Conservation (phyloP, 106 monocot species). For the Acorus gramineus region DNA sequence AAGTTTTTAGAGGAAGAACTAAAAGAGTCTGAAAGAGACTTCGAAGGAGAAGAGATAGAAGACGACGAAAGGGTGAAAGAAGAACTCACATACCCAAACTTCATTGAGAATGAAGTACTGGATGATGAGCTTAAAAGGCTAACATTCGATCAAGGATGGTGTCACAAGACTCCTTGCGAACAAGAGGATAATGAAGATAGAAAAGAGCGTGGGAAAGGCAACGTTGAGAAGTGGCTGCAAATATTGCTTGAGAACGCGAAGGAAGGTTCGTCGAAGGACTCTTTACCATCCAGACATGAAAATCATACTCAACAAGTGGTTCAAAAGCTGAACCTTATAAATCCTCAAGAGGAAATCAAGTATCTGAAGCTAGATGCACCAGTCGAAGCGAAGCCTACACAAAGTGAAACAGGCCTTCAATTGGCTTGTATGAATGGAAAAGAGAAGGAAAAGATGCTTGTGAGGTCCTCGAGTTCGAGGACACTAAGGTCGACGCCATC, state of each 20-base stretch:
- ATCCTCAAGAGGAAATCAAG: slow-evolving; percentile 17
- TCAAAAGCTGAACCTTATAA: not conserved
- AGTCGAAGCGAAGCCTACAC: too few species aligned
- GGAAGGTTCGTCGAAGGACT: slow-evolving; percentile 6
- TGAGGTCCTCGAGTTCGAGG: slow-evolving; percentile 27
- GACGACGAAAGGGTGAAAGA: slow-evolving; percentile 6
- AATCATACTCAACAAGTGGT: slow-evolving; percentile 1
- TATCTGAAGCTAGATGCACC: not conserved
- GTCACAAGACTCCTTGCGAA: not conserved
- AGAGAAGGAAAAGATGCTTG: slow-evolving; percentile 2
- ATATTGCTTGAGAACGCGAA: slow-evolving; percentile 37
- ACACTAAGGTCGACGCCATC: slow-evolving; percentile 48
- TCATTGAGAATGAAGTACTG: slow-evolving; percentile 8
- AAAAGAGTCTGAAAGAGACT: slow-evolving; percentile 43
- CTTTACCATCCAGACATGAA: not conserved
- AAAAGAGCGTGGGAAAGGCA: slow-evolving; percentile 48
- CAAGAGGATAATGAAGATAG: slow-evolving; percentile 25
- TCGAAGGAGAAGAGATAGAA: slow-evolving; percentile 13
- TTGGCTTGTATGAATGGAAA: slow-evolving; percentile 24
- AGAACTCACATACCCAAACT: not conserved
- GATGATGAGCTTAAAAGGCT: slow-evolving; percentile 5
- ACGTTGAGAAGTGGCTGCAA: slow-evolving; percentile 73
- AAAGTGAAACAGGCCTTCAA: slow-evolving; percentile 7
- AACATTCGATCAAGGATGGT: not conserved
- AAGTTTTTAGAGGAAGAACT: slow-evolving; percentile 71